Evolutionary conservation across 371 early-diverging fungal genomes (phyloP).

Genomic region (Sporodiniella umbellata): DNA sequence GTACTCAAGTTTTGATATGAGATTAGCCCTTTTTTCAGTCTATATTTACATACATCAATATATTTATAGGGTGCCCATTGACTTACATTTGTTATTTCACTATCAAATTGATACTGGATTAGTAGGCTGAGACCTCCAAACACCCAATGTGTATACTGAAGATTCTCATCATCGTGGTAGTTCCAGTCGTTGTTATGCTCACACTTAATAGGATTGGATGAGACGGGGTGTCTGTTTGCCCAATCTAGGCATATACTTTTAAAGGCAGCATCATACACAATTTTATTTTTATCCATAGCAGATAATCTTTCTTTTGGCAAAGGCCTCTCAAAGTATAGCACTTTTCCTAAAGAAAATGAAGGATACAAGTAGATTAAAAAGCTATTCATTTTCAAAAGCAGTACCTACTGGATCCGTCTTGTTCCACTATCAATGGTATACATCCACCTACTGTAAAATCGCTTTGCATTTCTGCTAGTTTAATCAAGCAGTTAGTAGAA

Average conservation of each 20-base stretch:
- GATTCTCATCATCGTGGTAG: conserved; percentile 11
- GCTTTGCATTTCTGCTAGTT: conserved; percentile 3
- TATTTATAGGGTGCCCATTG: too few relatives aligned
- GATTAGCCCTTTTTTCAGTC: conserved; percentile 1
- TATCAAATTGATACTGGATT: conserved; percentile 18
- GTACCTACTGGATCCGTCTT: not conserved
- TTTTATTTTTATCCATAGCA: conserved; percentile 5
- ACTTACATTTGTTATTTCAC: conserved; percentile 4
- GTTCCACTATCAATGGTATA: conserved; percentile 6
- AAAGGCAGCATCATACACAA: conserved; percentile 8
- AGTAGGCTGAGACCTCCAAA: conserved; percentile 22
- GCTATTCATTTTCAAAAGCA: not conserved
- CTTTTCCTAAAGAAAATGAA: not conserved
- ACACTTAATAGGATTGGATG: not conserved
- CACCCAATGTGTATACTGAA: conserved; percentile 20
- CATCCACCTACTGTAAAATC: not conserved
- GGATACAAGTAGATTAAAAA: too few relatives aligned
- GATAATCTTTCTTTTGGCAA: conserved; percentile 9
- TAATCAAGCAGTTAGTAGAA: conserved; percentile 3
- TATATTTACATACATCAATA: too few relatives aligned
- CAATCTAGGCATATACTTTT: conserved; percentile 17
- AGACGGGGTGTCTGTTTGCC: conserved; percentile 5
- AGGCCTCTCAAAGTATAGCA: conserved; percentile 10
- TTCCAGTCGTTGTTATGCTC: not conserved
- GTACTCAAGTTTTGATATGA: conserved; percentile 20